Conservation (phyloP, 176 grass and related monocot genomes). For the Ensete ventricosum region DNA sequence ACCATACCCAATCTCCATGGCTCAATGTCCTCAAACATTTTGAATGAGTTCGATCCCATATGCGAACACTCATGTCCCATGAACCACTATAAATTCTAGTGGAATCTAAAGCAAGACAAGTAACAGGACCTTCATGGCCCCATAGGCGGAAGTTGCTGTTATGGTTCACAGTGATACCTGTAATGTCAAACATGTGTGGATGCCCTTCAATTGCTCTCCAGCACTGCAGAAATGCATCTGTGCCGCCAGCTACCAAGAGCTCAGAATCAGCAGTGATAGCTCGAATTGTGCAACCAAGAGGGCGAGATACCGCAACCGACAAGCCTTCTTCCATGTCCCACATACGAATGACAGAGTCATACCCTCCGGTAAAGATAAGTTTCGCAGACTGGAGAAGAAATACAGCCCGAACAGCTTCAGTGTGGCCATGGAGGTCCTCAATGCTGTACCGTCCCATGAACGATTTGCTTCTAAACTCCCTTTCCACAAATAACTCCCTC, state of each 20-base stretch:
- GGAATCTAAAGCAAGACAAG: conserved; percentile 76
- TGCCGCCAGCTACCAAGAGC: conserved; percentile 70
- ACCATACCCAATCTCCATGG: conserved; percentile 84
- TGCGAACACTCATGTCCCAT: conserved; percentile 87
- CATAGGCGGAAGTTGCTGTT: conserved; percentile 64
- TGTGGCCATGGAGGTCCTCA: conserved; percentile 66
- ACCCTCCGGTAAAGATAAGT: conserved; percentile 76
- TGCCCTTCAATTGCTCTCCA: conserved; percentile 68
- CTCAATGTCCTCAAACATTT: conserved; percentile 78
- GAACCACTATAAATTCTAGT: conserved; percentile 79
- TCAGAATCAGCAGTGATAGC: conserved; percentile 64
- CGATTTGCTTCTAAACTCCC: conserved; percentile 61
- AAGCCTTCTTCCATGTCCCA: conserved; percentile 94
- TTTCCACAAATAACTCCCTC: conserved; percentile 81
- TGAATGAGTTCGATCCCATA: conserved; percentile 65
- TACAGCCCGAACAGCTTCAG: conserved; percentile 68
- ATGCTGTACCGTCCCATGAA: conserved; percentile 70
- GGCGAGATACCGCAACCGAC: conserved; percentile 52
- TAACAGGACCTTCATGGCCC: conserved; percentile 93
- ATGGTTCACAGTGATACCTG: conserved; percentile 26
- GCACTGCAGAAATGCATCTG: conserved; percentile 82
- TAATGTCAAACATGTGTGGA: conserved; percentile 46
- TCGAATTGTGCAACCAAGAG: conserved; percentile 80
- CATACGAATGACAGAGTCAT: conserved; percentile 64
- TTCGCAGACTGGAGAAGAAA: conserved; percentile 55